Evolutionary conservation across 139 green algal genomes (phyloP).

Genomic region (Penium margaritaceum): DNA sequence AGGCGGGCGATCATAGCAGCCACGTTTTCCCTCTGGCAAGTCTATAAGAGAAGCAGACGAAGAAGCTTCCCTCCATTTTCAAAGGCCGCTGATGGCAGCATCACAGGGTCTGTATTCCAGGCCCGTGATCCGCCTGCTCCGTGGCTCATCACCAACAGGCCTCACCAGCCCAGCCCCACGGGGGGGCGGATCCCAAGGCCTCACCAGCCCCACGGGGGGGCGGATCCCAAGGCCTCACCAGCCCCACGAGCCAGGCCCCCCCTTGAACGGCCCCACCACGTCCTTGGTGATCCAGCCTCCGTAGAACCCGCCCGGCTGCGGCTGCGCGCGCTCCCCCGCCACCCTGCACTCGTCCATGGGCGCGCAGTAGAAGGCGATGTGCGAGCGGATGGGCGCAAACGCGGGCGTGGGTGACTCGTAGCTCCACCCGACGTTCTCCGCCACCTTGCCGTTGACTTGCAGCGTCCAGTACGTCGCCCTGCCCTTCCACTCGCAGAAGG

Average conservation of each 20-base stretch:
- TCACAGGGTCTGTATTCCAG: no score
- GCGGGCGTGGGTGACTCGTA: slow-evolving; percentile 46
- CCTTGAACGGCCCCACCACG: slow-evolving; percentile 53
- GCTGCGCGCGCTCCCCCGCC: slow-evolving; percentile 43
- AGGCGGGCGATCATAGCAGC: no score
- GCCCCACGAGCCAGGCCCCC: slow-evolving; percentile 37
- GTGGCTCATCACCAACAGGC: no score
- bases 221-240: no score
- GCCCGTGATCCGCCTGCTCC: no score
- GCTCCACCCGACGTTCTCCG: slow-evolving; percentile 40
- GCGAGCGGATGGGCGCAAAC: slow-evolving; percentile 42
- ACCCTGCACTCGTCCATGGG: slow-evolving; percentile 46
- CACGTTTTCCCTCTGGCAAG: no score
- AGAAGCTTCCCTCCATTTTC: no score
- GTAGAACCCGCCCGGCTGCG: slow-evolving; percentile 53
- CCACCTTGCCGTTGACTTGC: neutral
- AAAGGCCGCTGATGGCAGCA: no score
- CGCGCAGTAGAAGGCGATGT: slow-evolving; percentile 48
- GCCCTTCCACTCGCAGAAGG: slow-evolving; percentile 59
- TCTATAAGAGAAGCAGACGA: no score
- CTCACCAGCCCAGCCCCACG: no score
- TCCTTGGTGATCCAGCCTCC: slow-evolving; percentile 50
- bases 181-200: no score
- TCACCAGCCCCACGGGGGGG: no score
- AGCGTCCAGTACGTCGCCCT: slow-evolving; percentile 45